Evolutionary conservation across 495 filamentous ascomycete species (phyloP).

Genomic region (Penicilliopsis zonata): DNA sequence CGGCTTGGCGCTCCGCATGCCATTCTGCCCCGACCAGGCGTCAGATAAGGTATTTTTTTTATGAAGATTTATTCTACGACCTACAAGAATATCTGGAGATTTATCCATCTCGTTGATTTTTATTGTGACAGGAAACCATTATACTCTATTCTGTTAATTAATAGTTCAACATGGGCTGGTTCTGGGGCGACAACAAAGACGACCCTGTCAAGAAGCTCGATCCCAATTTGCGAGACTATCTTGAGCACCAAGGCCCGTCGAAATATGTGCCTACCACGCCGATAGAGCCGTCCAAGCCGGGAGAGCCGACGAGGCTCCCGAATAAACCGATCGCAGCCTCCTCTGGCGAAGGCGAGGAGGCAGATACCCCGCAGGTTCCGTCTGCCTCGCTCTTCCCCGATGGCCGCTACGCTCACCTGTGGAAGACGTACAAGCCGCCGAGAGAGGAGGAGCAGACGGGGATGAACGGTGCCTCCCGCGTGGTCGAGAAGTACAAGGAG

Average conservation of each 20-base stretch:
- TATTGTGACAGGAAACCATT: background rate
- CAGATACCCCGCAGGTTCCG: conserved; percentile 34
- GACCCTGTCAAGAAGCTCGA: conserved; percentile 78
- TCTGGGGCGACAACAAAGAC: conserved; percentile 42
- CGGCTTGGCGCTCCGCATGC: conserved; percentile 11
- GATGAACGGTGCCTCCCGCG: conserved; percentile 49
- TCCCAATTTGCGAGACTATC: conserved; percentile 71
- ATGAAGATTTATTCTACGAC: background rate
- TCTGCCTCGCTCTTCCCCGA: conserved; percentile 54
- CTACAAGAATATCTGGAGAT: background rate
- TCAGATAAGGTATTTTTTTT: no score
- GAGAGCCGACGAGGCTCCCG: conserved; percentile 8
- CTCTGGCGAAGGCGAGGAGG: conserved; percentile 5
- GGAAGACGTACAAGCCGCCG: conserved; percentile 73
- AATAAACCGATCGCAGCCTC: conserved; percentile 9
- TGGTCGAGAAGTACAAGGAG: conserved; percentile 74
- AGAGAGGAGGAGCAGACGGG: conserved; percentile 44
- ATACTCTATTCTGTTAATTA: background rate
- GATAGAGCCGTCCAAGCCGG: conserved; percentile 10
- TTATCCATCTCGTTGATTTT: background rate
- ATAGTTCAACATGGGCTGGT: conserved; percentile 48
- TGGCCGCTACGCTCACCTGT: conserved; percentile 87
- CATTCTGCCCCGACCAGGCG: no score
- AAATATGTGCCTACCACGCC: conserved; percentile 48
- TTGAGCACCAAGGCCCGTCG: conserved; percentile 67